A percentile compares a stretch with the other conserved stretches of the same genome.
Evolutionary conservation across 768 basidiomycete species (phyloP).

Genomic region (Leccinum barrowsii): DNA sequence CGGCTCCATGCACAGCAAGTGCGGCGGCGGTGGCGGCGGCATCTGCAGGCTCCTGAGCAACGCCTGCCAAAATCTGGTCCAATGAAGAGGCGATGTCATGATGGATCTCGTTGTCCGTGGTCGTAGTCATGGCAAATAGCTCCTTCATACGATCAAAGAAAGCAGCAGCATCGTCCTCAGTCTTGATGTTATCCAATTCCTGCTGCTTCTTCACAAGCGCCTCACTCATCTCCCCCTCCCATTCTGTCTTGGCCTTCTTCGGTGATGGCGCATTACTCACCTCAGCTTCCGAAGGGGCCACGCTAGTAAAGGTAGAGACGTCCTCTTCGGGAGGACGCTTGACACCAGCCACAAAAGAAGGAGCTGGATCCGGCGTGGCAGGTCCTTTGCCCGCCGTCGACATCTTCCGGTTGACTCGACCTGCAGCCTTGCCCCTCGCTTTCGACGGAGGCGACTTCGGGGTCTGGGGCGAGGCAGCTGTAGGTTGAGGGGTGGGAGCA

Average conservation of each 20-base stretch:
- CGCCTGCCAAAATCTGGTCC: constrained; percentile 61
- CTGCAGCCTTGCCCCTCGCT: constrained; percentile 38
- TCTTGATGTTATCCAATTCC: constrained; percentile 48
- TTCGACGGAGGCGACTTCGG: constrained; percentile 72
- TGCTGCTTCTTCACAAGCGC: constrained; percentile 40
- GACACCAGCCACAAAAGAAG: constrained; percentile 27
- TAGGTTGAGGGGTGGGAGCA: constrained; percentile 37
- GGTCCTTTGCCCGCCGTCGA: constrained; percentile 32
- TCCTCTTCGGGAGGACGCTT: constrained; percentile 37
- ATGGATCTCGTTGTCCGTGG: constrained; percentile 36
- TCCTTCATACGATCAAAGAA: constrained; percentile 66
- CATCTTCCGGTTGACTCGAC: constrained; percentile 26
- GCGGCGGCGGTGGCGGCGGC: constrained; percentile 31
- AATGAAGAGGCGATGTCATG: constrained; percentile 56
- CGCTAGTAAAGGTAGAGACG: constrained; percentile 21
- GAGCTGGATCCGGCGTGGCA: constrained; percentile 35
- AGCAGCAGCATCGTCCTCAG: constrained; percentile 59
- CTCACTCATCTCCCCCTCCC: constrained; percentile 59
- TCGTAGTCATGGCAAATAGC: constrained; percentile 50
- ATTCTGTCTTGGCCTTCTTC: constrained; percentile 69
- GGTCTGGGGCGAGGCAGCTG: constrained; percentile 56
- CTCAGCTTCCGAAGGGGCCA: constrained; percentile 32
- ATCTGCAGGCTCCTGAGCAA: constrained; percentile 37
- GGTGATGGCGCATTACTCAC: constrained; percentile 57
- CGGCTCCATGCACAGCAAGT: constrained; percentile 21